Conservation (phyloP, 306 rosid genomes). For the Acacia melanoxylon region DNA sequence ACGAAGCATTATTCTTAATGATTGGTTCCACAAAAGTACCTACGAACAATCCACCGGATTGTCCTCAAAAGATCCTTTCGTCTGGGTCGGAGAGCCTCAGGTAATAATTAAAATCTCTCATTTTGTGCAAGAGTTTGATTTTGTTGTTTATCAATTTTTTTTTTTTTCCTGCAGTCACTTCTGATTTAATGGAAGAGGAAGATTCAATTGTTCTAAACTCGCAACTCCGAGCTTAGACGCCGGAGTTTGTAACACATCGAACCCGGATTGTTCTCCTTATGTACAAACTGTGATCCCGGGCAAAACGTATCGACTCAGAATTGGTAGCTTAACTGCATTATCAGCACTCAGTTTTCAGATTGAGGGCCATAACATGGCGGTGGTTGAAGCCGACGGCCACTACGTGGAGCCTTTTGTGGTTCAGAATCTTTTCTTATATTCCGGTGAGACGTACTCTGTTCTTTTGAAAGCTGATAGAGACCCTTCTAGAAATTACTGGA, state of each 20-base stretch:
- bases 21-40: slow-evolving; percentile 78
- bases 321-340: slow-evolving; percentile 70
- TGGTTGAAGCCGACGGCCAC: slow-evolving; percentile 93
- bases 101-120: slow-evolving; percentile 37
- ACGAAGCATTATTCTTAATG: slow-evolving; percentile 73
- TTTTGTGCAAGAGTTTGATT: not conserved
- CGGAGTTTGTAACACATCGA: slow-evolving; percentile 52
- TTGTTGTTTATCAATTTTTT: not conserved
- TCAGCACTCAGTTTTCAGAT: slow-evolving; percentile 85
- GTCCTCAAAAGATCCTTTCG: slow-evolving; percentile 42
- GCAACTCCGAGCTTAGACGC: slow-evolving; percentile 33
- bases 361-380: slow-evolving; percentile 93
- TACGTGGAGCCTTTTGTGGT: slow-evolving; percentile 83
- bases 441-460: slow-evolving; percentile 92
- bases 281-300: slow-evolving; percentile 56
- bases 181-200: slow-evolving; percentile 85
- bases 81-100: slow-evolving; percentile 83
- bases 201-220: slow-evolving; percentile 61
- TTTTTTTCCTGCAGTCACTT: slow-evolving; percentile 57
- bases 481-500: slow-evolving; percentile 84
- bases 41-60: slow-evolving; percentile 68
- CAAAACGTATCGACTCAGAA: slow-evolving; percentile 66
- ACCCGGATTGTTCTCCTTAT: slow-evolving; percentile 66
- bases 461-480: slow-evolving; percentile 68
- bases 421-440: slow-evolving; percentile 68